phyloP scores from a whole-genome alignment of 805 yeast genomes.

The Suhomyces emberorum region DNA sequence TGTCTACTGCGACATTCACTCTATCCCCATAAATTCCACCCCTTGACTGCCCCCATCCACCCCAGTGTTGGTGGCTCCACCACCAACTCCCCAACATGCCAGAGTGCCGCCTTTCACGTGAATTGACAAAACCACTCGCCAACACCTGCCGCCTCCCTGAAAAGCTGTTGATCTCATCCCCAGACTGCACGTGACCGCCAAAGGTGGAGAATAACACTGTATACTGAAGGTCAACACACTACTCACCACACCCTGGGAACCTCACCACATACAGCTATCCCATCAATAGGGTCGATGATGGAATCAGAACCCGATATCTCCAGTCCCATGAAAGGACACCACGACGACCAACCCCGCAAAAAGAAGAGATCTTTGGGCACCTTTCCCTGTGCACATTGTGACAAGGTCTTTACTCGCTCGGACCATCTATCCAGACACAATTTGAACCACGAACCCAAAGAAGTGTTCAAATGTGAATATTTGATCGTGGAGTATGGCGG shows the following conservation, averaged over 20 bases:
- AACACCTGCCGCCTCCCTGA: too few relatives aligned
- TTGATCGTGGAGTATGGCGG: slow-evolving; percentile 40
- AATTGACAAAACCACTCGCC: not conserved
- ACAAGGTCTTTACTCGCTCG: slow-evolving; percentile 54
- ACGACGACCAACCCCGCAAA: slow-evolving; percentile 10
- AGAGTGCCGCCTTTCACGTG: too few relatives aligned
- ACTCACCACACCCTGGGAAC: too few relatives aligned
- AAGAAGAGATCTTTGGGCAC: slow-evolving; percentile 29
- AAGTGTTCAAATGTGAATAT: slow-evolving; percentile 56
- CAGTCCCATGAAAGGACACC: not conserved
- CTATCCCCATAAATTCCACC: too few relatives aligned
- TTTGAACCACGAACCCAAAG: slow-evolving; percentile 54
- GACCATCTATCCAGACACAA: slow-evolving; percentile 66
- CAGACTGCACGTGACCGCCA: not conserved
- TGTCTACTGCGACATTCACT: too few relatives aligned
- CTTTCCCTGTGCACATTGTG: slow-evolving; percentile 42
- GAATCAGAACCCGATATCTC: slow-evolving; percentile 4
- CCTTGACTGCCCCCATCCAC: too few relatives aligned
- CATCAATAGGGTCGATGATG: not conserved
- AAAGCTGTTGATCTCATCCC: too few relatives aligned
- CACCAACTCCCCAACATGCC: too few relatives aligned
- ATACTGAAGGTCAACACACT: too few relatives aligned
- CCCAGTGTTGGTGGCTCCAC: too few relatives aligned
- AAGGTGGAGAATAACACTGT: not conserved
- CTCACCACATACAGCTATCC: too few relatives aligned